A percentile compares a stretch with the other conserved stretches of the same genome.
These are phyloP conservation scores for Coemansia sp. DNA, from an alignment of 192 early-diverging fungal species.

Conservation along the genomic window DNA sequence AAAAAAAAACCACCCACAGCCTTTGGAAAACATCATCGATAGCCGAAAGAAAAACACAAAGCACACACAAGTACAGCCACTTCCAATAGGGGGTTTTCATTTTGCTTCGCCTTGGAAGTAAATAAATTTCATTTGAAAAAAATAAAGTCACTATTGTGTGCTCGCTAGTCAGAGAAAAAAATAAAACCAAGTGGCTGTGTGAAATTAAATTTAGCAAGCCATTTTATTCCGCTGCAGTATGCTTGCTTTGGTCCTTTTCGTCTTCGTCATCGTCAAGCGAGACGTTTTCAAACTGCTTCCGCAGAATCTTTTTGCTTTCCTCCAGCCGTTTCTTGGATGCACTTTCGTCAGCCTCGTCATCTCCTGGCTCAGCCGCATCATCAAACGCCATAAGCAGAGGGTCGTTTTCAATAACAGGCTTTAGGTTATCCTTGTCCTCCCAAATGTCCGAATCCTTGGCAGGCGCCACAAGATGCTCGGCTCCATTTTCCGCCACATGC, in stretches of 20 bases:
- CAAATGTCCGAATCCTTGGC: conserved; percentile 58
- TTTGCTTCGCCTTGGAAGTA: too few relatives aligned
- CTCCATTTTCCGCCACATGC: conserved; percentile 63
- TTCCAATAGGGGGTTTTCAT: too few relatives aligned
- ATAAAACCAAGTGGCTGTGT: too few relatives aligned
- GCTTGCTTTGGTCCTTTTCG: conserved; percentile 1
- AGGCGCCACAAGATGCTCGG: conserved; percentile 53
- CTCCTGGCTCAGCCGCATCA: conserved; percentile 53
- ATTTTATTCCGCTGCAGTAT: too few relatives aligned
- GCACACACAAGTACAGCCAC: too few relatives aligned
- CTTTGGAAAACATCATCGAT: too few relatives aligned
- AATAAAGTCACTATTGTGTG: too few relatives aligned
- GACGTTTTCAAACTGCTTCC: conserved; percentile 22
- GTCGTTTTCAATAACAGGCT: conserved; percentile 83
- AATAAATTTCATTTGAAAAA: too few relatives aligned
- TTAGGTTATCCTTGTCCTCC: conserved; percentile 69
- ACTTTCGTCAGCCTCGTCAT: conserved; percentile 35
- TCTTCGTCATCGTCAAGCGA: conserved; percentile 6
- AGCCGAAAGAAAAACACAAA: too few relatives aligned
- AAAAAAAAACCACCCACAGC: too few relatives aligned
- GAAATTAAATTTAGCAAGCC: too few relatives aligned
- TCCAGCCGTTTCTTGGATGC: conserved; percentile 23
- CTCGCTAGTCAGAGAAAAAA: too few relatives aligned
- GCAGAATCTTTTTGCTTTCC: conserved; percentile 32
- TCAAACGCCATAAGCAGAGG: conserved; percentile 73